These are phyloP conservation scores for Parascedosporium putredinis DNA, from an alignment of 2,329 filamentous ascomycete species.

Conservation along the genomic window DNA sequence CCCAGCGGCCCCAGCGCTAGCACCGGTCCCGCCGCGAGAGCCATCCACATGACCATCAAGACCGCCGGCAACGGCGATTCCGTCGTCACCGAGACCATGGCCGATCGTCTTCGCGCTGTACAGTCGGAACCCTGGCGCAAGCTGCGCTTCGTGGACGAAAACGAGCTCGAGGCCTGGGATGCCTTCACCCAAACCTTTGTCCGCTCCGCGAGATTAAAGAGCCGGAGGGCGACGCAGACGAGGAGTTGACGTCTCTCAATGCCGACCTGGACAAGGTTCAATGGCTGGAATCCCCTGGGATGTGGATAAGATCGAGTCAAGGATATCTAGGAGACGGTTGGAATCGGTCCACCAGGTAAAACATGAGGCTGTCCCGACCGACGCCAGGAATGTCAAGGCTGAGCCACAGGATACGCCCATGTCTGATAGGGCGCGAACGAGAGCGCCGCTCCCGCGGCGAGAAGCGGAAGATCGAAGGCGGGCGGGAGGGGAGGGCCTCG, in stretches of 20 bases:
- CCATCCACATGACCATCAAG: slow-evolving; percentile 83
- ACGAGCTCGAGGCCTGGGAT: slow-evolving; percentile 64
- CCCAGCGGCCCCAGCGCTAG: slow-evolving; percentile 22
- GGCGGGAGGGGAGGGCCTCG: neutral
- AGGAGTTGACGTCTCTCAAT: neutral
- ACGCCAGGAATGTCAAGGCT: neutral
- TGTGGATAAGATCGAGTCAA: slow-evolving; percentile 1
- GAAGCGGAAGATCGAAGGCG: neutral
- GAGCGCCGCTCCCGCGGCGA: neutral
- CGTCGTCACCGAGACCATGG: slow-evolving; percentile 60
- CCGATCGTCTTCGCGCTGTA: slow-evolving; percentile 62
- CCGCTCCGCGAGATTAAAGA: slow-evolving; percentile 7
- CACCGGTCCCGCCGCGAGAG: slow-evolving; percentile 49
- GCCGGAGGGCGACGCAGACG: neutral
- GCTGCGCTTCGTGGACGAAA: slow-evolving; percentile 73
- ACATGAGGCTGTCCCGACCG: neutral
- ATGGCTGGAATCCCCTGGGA: slow-evolving; percentile 3
- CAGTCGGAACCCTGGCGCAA: slow-evolving; percentile 75
- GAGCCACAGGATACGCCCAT: neutral
- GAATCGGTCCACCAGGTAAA: neutral
- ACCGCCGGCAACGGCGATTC: slow-evolving; percentile 57
- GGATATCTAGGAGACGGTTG: neutral
- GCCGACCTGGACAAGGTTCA: slow-evolving; percentile 1
- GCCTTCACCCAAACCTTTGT: slow-evolving; percentile 64
- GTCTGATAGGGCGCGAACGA: neutral